Evolutionary conservation across 805 yeast species (phyloP).

Genomic region (Metschnikowia proteae): DNA sequence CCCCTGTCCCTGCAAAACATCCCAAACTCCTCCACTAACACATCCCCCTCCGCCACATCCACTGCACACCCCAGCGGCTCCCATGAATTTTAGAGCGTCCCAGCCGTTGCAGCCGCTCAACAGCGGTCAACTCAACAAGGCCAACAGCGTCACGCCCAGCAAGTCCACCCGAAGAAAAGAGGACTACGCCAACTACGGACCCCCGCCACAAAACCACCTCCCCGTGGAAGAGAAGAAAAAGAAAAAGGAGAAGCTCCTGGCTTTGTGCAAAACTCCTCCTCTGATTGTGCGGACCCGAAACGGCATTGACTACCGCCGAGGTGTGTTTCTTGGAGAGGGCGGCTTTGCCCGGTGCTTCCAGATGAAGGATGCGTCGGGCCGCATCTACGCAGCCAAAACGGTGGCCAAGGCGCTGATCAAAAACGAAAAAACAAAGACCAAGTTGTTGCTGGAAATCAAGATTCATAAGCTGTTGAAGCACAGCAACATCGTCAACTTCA

Average conservation of each 20-base stretch:
- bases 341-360: slow-evolving; percentile 99
- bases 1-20: neutral
- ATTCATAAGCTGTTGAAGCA: slow-evolving; percentile 89
- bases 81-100: slow-evolving; percentile 20
- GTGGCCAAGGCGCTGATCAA: slow-evolving; percentile 94
- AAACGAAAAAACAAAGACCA: slow-evolving; percentile 82
- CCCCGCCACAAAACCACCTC: neutral
- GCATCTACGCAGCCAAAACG: slow-evolving; percentile 91
- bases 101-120: slow-evolving; percentile 56
- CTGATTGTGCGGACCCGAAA: slow-evolving; percentile 81
- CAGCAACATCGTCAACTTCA: slow-evolving; percentile 84
- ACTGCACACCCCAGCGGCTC: too few species aligned
- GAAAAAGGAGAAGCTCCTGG: slow-evolving; percentile 83
- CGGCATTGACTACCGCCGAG: slow-evolving; percentile 88
- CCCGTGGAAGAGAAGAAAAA: slow-evolving; percentile 35
- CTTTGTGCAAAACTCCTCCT: slow-evolving; percentile 96
- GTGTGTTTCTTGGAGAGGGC: slow-evolving; percentile 91
- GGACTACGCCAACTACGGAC: slow-evolving; percentile 12
- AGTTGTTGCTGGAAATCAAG: slow-evolving; percentile 87
- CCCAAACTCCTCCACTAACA: neutral
- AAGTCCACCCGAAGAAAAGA: slow-evolving; percentile 26
- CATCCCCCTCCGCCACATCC: neutral
- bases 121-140: slow-evolving; percentile 49
- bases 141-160: slow-evolving; percentile 39
- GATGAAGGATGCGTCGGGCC: slow-evolving; percentile 85